These are phyloP conservation scores for Somion occarium DNA, from an alignment of 1,284 basidiomycete species.

Conservation along the genomic window DNA sequence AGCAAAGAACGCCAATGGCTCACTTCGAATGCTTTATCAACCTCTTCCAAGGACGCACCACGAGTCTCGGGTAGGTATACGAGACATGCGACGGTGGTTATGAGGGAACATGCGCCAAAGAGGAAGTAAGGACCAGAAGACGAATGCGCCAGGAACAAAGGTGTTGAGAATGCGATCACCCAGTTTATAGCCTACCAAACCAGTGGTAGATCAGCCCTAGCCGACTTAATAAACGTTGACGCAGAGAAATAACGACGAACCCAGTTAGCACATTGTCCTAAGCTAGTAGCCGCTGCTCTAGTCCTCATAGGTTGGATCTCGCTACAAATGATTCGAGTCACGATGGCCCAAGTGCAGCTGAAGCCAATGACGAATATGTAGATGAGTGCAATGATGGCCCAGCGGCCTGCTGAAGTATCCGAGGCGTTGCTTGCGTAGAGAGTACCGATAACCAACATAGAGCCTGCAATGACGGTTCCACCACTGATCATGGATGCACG, in stretches of 20 bases:
- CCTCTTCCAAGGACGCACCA: slow-evolving; percentile 39
- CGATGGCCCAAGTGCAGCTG: slow-evolving; percentile 36
- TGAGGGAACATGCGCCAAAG: slow-evolving; percentile 35
- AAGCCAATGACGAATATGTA: slow-evolving; percentile 39
- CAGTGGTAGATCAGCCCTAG: background rate
- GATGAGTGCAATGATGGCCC: slow-evolving; percentile 43
- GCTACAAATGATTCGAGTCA: slow-evolving; percentile 30
- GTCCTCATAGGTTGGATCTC: slow-evolving; percentile 41
- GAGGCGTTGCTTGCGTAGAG: slow-evolving; percentile 14
- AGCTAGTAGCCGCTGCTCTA: slow-evolving; percentile 31
- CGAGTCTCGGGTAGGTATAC: slow-evolving; percentile 42
- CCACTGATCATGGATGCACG: slow-evolving; percentile 41
- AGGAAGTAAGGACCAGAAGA: slow-evolving; percentile 46
- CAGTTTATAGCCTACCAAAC: slow-evolving; percentile 35
- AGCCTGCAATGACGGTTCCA: slow-evolving; percentile 33
- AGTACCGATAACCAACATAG: slow-evolving; percentile 13
- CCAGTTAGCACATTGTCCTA: slow-evolving; percentile 38
- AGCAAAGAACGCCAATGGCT: slow-evolving; percentile 18
- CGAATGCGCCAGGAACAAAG: slow-evolving; percentile 40
- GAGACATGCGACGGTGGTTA: slow-evolving; percentile 35
- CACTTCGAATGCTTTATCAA: slow-evolving; percentile 33
- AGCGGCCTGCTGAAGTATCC: slow-evolving; percentile 29
- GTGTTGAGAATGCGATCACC: slow-evolving; percentile 40
- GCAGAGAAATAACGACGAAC: slow-evolving; percentile 19
- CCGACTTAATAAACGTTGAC: background rate